These are phyloP conservation scores for Gossypium raimondii DNA, from an alignment of 345 rosid species.

Conservation along the genomic window DNA sequence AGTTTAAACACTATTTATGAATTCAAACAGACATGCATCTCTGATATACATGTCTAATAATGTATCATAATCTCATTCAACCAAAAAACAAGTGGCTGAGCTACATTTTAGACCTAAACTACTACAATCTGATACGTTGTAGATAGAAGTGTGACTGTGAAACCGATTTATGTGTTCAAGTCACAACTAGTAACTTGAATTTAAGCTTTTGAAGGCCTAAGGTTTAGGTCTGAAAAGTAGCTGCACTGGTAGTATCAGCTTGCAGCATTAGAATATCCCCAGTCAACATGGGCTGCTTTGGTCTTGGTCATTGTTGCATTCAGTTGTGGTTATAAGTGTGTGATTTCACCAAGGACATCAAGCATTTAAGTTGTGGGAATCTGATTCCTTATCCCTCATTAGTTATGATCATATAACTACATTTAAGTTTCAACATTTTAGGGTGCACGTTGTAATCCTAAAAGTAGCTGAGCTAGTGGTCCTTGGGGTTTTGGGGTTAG, in stretches of 20 bases:
- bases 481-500: neutral
- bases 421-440: neutral
- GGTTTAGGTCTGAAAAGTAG: neutral
- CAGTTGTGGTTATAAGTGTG: neutral
- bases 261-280: neutral
- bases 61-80: constrained; percentile 1
- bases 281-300: neutral
- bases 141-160: neutral
- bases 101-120: neutral
- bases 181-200: neutral
- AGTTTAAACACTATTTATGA: neutral
- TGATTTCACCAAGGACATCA: neutral
- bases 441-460: neutral
- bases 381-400: neutral
- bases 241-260: neutral
- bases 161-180: neutral
- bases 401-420: neutral
- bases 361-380: neutral
- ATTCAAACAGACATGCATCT: neutral
- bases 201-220: neutral
- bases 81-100: neutral
- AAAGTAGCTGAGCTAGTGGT: neutral
- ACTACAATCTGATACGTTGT: neutral
- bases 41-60: neutral
- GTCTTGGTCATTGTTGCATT: constrained; percentile 1